Evolutionary conservation across 2,329 filamentous ascomycete genomes (phyloP), one percentile per base, ranked within the genome.

Genomic region (Colletotrichum agaves): DNA sequence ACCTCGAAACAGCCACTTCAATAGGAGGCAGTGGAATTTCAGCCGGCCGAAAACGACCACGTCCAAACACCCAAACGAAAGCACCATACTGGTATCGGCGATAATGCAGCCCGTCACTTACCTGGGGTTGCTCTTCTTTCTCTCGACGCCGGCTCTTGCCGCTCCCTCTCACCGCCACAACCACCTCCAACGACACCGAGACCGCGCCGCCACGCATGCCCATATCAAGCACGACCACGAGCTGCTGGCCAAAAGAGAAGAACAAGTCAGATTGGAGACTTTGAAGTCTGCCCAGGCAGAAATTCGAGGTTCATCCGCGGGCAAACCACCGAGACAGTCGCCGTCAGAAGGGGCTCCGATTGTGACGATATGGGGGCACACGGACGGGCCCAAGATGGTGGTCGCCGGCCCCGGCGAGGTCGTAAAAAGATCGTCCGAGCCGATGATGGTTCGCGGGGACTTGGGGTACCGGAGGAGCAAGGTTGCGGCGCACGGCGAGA

Each of bases 171-270:
- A 62, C 19, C 62, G 58, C 19, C 66, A 67, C 57, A 61, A 41
- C 23, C 66, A 69, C 37, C 56, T 66, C 11, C 62, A 69, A 21
- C 65, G 65, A 21, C 65, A 68, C 35, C 59, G 67, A 60, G 52
- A 58, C 15, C 63, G 58, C 21, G 58, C 33, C 27, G 61, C 61
- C 11, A 68, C 55, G 49, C 65, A 68, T n/a, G 61, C 61, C 3
- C 65, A 65, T 47, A 55, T 49, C 12, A 65, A 39, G 31, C 55
- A 65, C 17, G 39, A 55, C 12, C 53, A 68, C 41, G 27, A 17
- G 10, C 8, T 55, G 33, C 8, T 65, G 6, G 15, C 23, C 7
- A 59, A 53, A 37, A 21, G 47, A 43, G 15, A 19, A 17, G 64
- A 58, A 33, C 4, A 27, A 4, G 12, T 27, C 12, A 21, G 37